phyloP scores from a whole-genome alignment of 768 basidiomycete species.

The Steccherinum ochraceum region DNA sequence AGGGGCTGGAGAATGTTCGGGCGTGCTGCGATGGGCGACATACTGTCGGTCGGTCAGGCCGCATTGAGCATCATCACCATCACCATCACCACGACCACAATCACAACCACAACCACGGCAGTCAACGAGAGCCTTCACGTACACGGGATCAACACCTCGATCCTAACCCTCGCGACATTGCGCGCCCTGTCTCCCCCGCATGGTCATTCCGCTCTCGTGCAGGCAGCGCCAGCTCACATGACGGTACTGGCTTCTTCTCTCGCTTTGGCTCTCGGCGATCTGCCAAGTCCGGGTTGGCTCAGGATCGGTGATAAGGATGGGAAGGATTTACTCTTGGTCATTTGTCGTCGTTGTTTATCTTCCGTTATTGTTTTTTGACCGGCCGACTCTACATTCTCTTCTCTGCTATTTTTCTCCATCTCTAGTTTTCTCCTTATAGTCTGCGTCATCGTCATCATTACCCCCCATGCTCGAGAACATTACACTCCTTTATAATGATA shows the following conservation, averaged over 20 bases:
- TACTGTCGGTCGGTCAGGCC: conserved; percentile 65
- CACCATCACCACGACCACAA: no score
- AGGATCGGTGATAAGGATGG: not conserved
- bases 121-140: conserved; percentile 26
- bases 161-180: conserved; percentile 35
- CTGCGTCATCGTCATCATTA: not conserved
- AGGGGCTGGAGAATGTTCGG: conserved; percentile 92
- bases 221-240: conserved; percentile 68
- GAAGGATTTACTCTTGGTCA: not conserved
- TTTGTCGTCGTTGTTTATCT: not conserved
- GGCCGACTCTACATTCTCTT: not conserved
- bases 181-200: conserved; percentile 70
- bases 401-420: not conserved
- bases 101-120: conserved; percentile 34
- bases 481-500: not conserved
- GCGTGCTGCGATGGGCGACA: conserved; percentile 87
- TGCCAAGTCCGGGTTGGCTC: conserved; percentile 24
- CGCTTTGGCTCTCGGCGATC: conserved; percentile 72
- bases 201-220: conserved; percentile 83
- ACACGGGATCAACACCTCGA: conserved; percentile 48
- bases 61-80: conserved; percentile 54
- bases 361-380: not conserved
- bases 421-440: not conserved
- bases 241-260: conserved; percentile 59
- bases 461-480: not conserved